Evolutionary conservation across 805 yeast genomes (phyloP).

Genomic region (Lipomyces starkeyi): DNA sequence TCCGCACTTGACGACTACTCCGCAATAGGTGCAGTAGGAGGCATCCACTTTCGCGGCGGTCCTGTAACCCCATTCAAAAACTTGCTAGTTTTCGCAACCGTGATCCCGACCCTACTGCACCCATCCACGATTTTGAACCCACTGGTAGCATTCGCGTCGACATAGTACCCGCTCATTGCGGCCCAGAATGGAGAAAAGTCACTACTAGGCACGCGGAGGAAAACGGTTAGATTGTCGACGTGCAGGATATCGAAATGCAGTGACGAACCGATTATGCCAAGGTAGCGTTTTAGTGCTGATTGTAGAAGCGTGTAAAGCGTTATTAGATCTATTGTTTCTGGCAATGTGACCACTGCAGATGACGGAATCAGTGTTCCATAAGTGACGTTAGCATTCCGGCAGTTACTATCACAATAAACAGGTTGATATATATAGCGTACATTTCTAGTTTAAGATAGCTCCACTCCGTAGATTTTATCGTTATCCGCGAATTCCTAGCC

Average conservation of each 20-base stretch:
- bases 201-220: conserved; percentile 24
- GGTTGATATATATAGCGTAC: conserved; percentile 5
- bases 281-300: conserved; percentile 19
- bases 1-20: not conserved
- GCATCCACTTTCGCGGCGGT: conserved; percentile 28
- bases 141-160: conserved; percentile 3
- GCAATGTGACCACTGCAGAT: not conserved
- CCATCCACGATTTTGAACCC: conserved; percentile 11
- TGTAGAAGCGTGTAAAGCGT: conserved; percentile 23
- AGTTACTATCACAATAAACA: not conserved
- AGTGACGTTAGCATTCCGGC: not conserved
- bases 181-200: conserved; percentile 21
- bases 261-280: conserved; percentile 30
- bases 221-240: not conserved
- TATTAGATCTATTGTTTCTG: conserved; percentile 15
- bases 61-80: conserved; percentile 20
- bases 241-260: conserved; percentile 24
- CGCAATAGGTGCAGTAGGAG: conserved; percentile 4
- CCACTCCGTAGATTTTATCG: conserved; percentile 23
- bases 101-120: conserved; percentile 16
- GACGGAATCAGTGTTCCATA: conserved; percentile 9
- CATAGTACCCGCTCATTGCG: conserved; percentile 23
- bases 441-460: conserved; percentile 14
- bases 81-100: conserved; percentile 14
- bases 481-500: conserved; percentile 5